phyloP scores from a whole-genome alignment of 1,139 yeast species.

The Suhomyces bokatorum region DNA sequence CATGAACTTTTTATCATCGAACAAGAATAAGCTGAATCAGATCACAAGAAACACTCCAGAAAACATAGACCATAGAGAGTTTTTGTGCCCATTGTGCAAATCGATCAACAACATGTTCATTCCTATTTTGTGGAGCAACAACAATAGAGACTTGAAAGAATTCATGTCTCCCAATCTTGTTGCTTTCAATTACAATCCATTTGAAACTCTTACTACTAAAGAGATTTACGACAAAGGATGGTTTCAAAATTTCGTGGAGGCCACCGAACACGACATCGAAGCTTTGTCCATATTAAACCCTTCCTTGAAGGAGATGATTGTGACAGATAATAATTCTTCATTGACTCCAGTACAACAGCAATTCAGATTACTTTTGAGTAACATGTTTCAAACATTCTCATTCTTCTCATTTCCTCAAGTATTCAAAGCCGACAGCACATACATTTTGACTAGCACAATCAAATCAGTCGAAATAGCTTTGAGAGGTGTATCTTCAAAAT shows the following conservation, averaged over 20 bases:
- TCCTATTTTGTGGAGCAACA: conserved; percentile 61
- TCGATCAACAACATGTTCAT: conserved; percentile 81
- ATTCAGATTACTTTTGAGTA: conserved; percentile 32
- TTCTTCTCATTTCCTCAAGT: conserved; percentile 43
- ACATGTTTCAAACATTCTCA: conserved; percentile 39
- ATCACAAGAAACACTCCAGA: conserved; percentile 84
- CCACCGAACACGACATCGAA: conserved; percentile 27
- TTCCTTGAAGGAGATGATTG: conserved; percentile 31
- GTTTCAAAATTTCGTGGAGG: conserved; percentile 27
- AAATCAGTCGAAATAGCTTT: conserved; percentile 66
- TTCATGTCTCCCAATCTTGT: conserved; percentile 17
- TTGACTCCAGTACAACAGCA: conserved; percentile 24
- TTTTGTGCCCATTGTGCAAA: conserved; percentile 88
- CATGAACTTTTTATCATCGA: conserved; percentile 56
- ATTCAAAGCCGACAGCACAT: conserved; percentile 38
- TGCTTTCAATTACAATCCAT: conserved; percentile 13
- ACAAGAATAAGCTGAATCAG: conserved; percentile 60
- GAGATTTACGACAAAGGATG: conserved; percentile 27
- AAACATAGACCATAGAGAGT: conserved; percentile 66
- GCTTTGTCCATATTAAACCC: conserved; percentile 27
- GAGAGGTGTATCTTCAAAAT: conserved; percentile 51
- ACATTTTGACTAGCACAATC: conserved; percentile 53
- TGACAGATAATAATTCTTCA: conserved; percentile 8
- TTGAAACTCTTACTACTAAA: conserved; percentile 18
- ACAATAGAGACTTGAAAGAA: conserved; percentile 32